phyloP scores from a whole-genome alignment of 2,329 filamentous ascomycete genomes.

The Pyrenophora tritici-repentis region DNA sequence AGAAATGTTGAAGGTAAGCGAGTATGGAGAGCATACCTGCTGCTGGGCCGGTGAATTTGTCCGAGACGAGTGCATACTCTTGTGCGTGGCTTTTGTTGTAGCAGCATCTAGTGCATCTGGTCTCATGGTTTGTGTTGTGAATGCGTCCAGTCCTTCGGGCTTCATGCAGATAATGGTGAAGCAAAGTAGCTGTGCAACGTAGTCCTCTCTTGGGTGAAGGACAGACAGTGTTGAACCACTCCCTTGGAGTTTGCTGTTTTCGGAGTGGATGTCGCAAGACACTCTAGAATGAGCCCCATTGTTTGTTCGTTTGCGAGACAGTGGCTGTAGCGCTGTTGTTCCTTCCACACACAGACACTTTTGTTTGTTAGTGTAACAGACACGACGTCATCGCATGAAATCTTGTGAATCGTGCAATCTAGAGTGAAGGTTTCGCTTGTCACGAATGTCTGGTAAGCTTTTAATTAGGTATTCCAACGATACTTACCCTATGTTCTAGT shows the following conservation, averaged over 20 bases:
- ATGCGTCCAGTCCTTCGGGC: conserved; percentile 22
- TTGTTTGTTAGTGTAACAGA: neutral
- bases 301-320: neutral
- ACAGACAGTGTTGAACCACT: neutral
- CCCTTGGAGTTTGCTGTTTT: too few species aligned
- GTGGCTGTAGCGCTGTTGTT: too few species aligned
- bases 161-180: conserved; percentile 11
- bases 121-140: conserved; percentile 24
- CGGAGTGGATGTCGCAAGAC: too few species aligned
- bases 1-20: neutral
- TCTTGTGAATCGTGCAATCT: too few species aligned
- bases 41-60: neutral
- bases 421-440: too few species aligned
- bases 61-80: neutral
- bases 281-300: neutral
- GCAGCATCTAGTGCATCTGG: conserved; percentile 24
- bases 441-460: too few species aligned
- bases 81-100: neutral
- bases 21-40: neutral
- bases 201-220: neutral
- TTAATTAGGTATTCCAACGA: too few species aligned
- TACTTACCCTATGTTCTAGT: too few species aligned
- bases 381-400: too few species aligned
- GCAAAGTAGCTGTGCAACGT: neutral
- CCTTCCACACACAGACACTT: neutral